Conservation (phyloP, 176 grass and related monocot species). For the Zea luxurians region DNA sequence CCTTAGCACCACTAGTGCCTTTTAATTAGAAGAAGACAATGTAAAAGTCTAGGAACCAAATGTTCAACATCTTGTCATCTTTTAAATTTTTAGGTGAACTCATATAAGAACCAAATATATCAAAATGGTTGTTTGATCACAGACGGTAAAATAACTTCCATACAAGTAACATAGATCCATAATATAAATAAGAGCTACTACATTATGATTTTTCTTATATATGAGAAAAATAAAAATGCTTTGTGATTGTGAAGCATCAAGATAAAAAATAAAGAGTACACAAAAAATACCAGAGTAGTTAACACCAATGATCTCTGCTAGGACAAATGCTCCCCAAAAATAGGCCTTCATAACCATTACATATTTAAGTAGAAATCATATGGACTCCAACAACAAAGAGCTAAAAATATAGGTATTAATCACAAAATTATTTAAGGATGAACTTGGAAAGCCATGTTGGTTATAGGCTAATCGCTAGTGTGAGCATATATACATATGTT, state of each 20-base stretch:
- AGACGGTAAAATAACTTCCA: background rate
- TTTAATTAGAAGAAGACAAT: background rate
- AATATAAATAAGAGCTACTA: background rate
- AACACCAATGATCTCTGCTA: background rate
- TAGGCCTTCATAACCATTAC: too few relatives aligned
- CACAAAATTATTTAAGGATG: constrained; percentile 3
- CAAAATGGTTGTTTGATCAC: constrained; percentile 7
- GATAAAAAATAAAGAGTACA: background rate
- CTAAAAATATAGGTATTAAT: background rate
- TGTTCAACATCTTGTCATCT: constrained; percentile 2
- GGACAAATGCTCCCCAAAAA: background rate
- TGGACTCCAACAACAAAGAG: background rate
- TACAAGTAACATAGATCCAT: background rate
- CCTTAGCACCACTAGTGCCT: background rate
- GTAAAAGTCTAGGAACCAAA: background rate
- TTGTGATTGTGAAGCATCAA: background rate
- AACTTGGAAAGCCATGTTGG: background rate
- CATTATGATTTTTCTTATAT: constrained; percentile 11
- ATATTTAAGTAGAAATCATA: constrained; percentile 10
- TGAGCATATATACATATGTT: constrained; percentile 23
- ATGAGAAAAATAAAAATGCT: constrained; percentile 5
- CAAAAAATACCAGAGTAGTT: constrained; percentile 19
- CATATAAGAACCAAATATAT: background rate
- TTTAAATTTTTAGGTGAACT: background rate
- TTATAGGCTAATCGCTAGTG: background rate